Evolutionary conservation across 257 asterid species (phyloP).

Genomic region (Nicotiana obtusifolia): DNA sequence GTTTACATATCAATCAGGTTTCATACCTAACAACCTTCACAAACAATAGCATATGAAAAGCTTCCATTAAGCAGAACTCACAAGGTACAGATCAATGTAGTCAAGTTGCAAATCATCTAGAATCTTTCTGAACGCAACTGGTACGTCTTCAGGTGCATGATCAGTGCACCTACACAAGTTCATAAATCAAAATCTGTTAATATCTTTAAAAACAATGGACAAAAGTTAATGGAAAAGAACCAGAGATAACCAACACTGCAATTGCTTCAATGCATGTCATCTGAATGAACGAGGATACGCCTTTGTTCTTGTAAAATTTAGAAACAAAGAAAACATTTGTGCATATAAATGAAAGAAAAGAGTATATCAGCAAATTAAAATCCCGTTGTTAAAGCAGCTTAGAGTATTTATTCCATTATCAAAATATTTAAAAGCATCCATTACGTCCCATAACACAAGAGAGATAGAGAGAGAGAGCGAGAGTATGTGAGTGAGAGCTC

Average conservation of each 20-base stretch:
- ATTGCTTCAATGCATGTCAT: not conserved
- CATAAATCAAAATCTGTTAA: not conserved
- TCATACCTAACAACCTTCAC: too few species aligned
- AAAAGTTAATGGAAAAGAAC: not conserved
- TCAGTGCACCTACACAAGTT: not conserved
- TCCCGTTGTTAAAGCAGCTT: not conserved
- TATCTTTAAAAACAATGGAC: not conserved
- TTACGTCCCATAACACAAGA: not conserved
- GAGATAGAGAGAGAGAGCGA: not conserved
- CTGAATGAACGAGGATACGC: not conserved
- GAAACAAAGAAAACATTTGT: not conserved
- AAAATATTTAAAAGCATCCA: not conserved
- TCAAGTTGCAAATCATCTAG: conserved; percentile 68
- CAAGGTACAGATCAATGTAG: conserved; percentile 72
- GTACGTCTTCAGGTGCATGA: conserved; percentile 72
- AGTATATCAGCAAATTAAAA: not conserved
- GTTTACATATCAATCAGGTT: too few species aligned
- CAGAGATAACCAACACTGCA: not conserved
- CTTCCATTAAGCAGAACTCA: conserved; percentile 17
- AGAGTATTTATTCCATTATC: not conserved
- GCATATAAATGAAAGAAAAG: not conserved
- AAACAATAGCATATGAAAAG: not conserved
- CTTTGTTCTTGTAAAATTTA: not conserved
- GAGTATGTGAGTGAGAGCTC: not conserved
- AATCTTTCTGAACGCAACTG: conserved; percentile 43